phyloP scores from a whole-genome alignment of 2,329 filamentous ascomycete genomes.

The Atkinsonella hypoxylon region DNA sequence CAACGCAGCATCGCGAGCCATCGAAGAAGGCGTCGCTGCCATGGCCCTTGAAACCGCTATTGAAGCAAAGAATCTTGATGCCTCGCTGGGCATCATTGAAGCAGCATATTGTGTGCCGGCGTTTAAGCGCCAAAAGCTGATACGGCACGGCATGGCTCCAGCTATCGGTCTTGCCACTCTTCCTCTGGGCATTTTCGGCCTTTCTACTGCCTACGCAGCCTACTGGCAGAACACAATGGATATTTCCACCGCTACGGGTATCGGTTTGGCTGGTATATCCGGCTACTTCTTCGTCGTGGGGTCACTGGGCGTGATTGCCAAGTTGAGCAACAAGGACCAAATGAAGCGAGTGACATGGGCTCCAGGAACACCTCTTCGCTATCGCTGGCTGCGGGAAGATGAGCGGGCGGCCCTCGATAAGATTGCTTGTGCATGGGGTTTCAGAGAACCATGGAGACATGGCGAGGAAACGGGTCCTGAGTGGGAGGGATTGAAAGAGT shows the following conservation, averaged over 20 bases:
- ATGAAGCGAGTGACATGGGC: slow-evolving; percentile 91
- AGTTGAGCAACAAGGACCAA: slow-evolving; percentile 84
- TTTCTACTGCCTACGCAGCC: slow-evolving; percentile 42
- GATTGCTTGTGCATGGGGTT: slow-evolving; percentile 84
- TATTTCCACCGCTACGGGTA: slow-evolving; percentile 56
- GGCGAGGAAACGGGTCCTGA: slow-evolving; percentile 87
- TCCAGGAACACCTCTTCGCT: slow-evolving; percentile 64
- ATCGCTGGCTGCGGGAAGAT: slow-evolving; percentile 81
- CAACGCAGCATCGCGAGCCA: slow-evolving; percentile 55
- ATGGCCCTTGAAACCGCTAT: slow-evolving; percentile 71
- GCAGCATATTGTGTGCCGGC: slow-evolving; percentile 55
- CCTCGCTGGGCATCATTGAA: slow-evolving; percentile 66
- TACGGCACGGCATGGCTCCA: slow-evolving; percentile 52
- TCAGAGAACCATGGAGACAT: slow-evolving; percentile 64
- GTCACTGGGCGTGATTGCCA: slow-evolving; percentile 70
- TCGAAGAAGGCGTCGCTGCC: slow-evolving; percentile 59
- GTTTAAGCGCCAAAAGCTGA: slow-evolving; percentile 53
- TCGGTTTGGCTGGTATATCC: slow-evolving; percentile 69
- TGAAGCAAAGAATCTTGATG: slow-evolving; percentile 61
- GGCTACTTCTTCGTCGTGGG: slow-evolving; percentile 75
- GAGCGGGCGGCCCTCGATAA: slow-evolving; percentile 79
- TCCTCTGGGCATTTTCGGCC: slow-evolving; percentile 56
- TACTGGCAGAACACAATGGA: slow-evolving; percentile 60
- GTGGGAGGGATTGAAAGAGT: slow-evolving; percentile 78
- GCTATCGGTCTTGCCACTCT: slow-evolving; percentile 42